Conservation (phyloP, 768 basidiomycete species). For the Fomitopsis pulvina region DNA sequence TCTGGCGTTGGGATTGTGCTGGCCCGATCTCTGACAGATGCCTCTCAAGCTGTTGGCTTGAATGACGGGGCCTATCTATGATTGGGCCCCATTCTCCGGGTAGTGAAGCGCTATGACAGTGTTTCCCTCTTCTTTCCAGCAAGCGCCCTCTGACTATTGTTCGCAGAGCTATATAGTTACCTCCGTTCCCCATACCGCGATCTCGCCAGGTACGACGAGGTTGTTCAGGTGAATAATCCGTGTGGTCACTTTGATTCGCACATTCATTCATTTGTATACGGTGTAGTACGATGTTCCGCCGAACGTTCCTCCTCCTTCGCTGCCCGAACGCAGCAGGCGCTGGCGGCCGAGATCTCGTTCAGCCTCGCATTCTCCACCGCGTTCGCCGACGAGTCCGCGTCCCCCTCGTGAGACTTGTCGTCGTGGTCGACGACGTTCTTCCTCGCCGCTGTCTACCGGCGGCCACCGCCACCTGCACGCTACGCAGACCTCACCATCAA, state of each 20-base stretch:
- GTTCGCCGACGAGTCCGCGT: constrained; percentile 12
- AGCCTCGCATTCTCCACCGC: constrained; percentile 23
- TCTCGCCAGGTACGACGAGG: constrained; percentile 72
- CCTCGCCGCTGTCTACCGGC: background rate
- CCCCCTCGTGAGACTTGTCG: background rate
- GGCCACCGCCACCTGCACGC: background rate
- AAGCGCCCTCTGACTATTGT: background rate
- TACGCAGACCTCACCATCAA: background rate
- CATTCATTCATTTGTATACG: background rate
- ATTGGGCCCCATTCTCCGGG: no score
- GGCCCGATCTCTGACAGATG: no score
- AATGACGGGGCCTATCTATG: no score
- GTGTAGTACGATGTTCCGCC: constrained; percentile 53
- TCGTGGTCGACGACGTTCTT: background rate
- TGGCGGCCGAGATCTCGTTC: constrained; percentile 19
- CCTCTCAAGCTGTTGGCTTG: no score
- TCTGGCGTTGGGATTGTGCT: no score
- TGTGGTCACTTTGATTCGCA: constrained; percentile 3
- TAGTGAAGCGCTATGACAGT: no score
- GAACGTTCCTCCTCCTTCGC: constrained; percentile 31
- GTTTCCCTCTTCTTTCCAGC: background rate
- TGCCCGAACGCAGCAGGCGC: constrained; percentile 23
- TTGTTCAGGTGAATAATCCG: constrained; percentile 56
- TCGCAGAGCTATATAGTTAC: constrained; percentile 79
- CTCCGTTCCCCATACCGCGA: constrained; percentile 86